Evolutionary conservation across 441 rosid species (phyloP).

Genomic region (Daphne laureola): DNA sequence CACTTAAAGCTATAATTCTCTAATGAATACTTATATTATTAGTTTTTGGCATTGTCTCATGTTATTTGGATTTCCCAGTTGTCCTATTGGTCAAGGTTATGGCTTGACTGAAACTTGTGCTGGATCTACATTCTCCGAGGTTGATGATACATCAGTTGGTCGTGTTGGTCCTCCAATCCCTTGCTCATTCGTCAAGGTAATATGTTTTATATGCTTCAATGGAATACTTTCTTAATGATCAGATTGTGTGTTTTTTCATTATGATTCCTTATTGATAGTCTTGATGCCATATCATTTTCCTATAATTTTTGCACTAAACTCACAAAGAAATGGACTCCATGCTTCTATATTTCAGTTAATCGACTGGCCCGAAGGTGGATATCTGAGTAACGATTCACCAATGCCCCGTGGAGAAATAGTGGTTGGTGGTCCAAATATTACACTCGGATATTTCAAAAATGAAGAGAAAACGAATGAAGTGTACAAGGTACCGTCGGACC

Average conservation of each 20-base stretch:
- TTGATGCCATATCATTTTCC: neutral
- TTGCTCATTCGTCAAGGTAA: conserved; percentile 85
- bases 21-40: neutral
- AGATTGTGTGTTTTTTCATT: neutral
- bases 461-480: conserved; percentile 80
- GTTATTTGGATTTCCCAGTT: conserved; percentile 39
- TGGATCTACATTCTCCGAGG: conserved; percentile 94
- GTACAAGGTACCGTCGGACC: conserved; percentile 51
- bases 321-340: conserved; percentile 3
- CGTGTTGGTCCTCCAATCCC: conserved; percentile 98
- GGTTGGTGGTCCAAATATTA: conserved; percentile 89
- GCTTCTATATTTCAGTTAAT: conserved; percentile 54
- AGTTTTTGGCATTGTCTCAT: conserved; percentile 6
- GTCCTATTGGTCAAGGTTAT: conserved; percentile 98
- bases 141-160: conserved; percentile 92
- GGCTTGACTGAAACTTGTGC: conserved; percentile 99
- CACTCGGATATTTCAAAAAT: conserved; percentile 85
- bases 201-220: conserved; percentile 1
- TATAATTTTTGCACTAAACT: conserved; percentile 1
- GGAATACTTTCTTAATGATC: conserved; percentile 2
- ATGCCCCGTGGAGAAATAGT: conserved; percentile 97
- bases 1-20: too few relatives aligned
- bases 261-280: neutral
- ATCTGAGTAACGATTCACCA: conserved; percentile 63
- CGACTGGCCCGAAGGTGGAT: conserved; percentile 97